Evolutionary conservation across 768 basidiomycete genomes (phyloP), one percentile per base, ranked within the genome.

Genomic region (Lentinus tigrinus): DNA sequence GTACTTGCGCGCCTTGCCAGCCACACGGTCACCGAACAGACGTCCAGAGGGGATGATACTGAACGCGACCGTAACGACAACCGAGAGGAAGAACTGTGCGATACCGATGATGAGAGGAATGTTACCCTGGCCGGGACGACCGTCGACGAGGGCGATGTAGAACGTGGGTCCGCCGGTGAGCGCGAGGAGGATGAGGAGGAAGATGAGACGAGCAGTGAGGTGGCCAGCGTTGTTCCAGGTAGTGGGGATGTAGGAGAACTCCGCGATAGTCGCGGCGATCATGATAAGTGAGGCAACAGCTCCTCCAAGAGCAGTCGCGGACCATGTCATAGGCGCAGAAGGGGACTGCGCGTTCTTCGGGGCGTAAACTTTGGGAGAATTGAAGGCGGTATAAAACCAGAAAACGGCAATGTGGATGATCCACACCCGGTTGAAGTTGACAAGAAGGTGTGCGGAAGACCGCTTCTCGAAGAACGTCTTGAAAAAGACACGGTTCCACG

Each of bases 351-450:
- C 82, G 63, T 84, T 77, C 47, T 74, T 77, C 11, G 89, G 89
- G 1, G 91, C 87, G 70, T 98, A 99, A 60, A 98, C 87, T 64
- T 82, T 86, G 8, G 95, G 95, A 0, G 95, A 92, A 76, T 98
- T 95, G 82, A 88, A 97, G n/a, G 97, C 87, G 9, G 96, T 98
- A 76, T 93, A 98, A 76, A 93, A 98, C 85, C 92, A 99, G 78
- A 87, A 98, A 52, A 96, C 75, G 8, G 95, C 82, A 58, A 99
- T 79, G 70, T 99, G 97, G 56, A 96, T 79, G 67, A 99, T 93
- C 97, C 97, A 99, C 69, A 99, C 83, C 39, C 97, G 93, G 74
- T 99, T 99, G 78, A 99, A 99, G 76, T 99, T 98, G 80, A 98
- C 94, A 62, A 98, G 82, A 37, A 98, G 83, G 74, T 99, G 97